phyloP scores from a whole-genome alignment of 257 asterid genomes.

The Fraxinus quadrangulata region DNA sequence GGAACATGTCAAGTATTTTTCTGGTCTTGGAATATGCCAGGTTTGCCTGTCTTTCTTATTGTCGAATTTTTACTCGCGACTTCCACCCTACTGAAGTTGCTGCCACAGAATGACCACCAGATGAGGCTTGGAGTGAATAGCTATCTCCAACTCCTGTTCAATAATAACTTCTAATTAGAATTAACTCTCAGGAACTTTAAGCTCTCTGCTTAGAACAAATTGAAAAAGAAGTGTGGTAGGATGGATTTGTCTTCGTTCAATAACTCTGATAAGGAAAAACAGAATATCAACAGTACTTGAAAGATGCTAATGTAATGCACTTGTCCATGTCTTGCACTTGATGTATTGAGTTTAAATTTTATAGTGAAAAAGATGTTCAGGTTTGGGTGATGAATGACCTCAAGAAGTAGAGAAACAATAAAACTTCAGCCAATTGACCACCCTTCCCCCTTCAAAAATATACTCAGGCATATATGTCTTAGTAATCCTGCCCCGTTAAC shows the following conservation, averaged over 20 bases:
- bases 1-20: conserved; percentile 82
- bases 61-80: conserved; percentile 20
- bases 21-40: conserved; percentile 86
- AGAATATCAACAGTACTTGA: background rate
- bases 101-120: background rate
- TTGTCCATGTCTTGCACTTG: background rate
- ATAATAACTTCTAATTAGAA: conserved; percentile 5
- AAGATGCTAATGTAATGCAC: background rate
- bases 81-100: conserved; percentile 23
- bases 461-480: background rate
- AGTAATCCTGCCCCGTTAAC: background rate
- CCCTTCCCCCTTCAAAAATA: background rate
- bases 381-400: background rate
- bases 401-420: background rate
- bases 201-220: background rate
- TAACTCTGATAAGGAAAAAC: background rate
- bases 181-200: conserved; percentile 1
- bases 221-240: background rate
- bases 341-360: background rate
- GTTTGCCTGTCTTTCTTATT: conserved; percentile 44
- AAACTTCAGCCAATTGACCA: background rate
- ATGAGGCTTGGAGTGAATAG: conserved; percentile 3
- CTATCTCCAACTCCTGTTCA: background rate
- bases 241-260: background rate
- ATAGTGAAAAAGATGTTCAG: background rate